Percentiles rank a stretch among this genome's conserved stretches.
Evolutionary conservation across 306 rosid genomes (phyloP).

Genomic region (Rosa chinensis): DNA sequence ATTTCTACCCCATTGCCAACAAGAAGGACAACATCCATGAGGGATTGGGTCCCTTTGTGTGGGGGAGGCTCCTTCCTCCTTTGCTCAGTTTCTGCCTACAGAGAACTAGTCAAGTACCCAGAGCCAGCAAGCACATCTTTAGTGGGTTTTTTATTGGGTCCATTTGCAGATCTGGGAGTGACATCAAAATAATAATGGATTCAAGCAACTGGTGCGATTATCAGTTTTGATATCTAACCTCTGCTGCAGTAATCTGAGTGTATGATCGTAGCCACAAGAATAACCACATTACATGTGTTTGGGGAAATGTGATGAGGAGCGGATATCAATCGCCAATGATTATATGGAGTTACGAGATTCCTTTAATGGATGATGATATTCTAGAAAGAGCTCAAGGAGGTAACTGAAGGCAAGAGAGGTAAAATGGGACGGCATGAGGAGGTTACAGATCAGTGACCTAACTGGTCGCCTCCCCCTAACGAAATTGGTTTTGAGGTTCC

Average conservation of each 20-base stretch:
- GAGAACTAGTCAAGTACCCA: background rate
- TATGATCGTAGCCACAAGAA: conserved; percentile 5
- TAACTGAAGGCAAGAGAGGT: background rate
- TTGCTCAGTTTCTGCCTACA: background rate
- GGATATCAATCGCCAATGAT: background rate
- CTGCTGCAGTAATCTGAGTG: background rate
- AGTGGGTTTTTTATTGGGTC: background rate
- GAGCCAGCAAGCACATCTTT: background rate
- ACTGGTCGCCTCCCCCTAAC: background rate
- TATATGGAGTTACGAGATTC: background rate
- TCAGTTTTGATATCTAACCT: background rate
- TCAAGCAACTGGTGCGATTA: background rate
- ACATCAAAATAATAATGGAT: conserved; percentile 10
- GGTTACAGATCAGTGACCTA: background rate
- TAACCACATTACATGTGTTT: background rate
- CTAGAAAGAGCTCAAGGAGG: background rate
- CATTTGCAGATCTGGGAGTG: conserved; percentile 7
- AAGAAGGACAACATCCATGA: conserved; percentile 13
- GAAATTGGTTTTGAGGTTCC: background rate
- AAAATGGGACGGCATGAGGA: background rate
- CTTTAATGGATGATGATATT: background rate
- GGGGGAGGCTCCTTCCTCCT: background rate
- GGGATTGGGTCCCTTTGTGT: background rate
- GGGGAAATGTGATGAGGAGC: background rate
- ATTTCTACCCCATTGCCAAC: background rate